Percentiles rank a stretch among this genome's conserved stretches.
Evolutionary conservation across 306 rosid genomes (phyloP).

Genomic region (Vigna radiata): DNA sequence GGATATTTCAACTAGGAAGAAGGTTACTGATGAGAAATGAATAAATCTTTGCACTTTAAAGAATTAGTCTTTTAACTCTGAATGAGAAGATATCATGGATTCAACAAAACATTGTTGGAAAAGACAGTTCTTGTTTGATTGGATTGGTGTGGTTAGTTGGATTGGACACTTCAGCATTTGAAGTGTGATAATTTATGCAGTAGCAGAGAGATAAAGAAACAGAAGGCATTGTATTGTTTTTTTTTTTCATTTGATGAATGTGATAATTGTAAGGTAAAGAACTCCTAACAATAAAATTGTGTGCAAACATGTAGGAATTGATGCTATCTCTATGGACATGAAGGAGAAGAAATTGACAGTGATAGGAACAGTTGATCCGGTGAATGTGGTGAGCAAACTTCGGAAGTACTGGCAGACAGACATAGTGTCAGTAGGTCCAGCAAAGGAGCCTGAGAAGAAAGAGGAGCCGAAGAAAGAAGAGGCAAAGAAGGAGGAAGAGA

Average conservation of each 20-base stretch:
- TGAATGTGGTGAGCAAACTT: constrained; percentile 77
- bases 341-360: constrained; percentile 83
- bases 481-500: constrained; percentile 52
- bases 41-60: background rate
- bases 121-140: background rate
- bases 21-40: background rate
- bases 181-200: background rate
- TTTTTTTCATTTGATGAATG: background rate
- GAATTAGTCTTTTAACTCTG: background rate
- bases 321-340: constrained; percentile 89
- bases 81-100: background rate
- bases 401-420: constrained; percentile 75
- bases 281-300: background rate
- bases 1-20: background rate
- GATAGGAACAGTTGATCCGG: constrained; percentile 86
- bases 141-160: constrained; percentile 6
- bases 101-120: background rate
- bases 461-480: constrained; percentile 86
- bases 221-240: background rate
- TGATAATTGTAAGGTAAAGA: background rate
- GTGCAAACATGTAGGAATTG: constrained; percentile 67
- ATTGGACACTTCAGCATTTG: constrained; percentile 1
- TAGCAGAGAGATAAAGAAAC: background rate
- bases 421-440: constrained; percentile 78
- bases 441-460: constrained; percentile 90